Percentiles rank a stretch among this genome's conserved stretches.
Conservation (phyloP, 2,329 filamentous ascomycete genomes). For the Dactylella cylindrospora region DNA sequence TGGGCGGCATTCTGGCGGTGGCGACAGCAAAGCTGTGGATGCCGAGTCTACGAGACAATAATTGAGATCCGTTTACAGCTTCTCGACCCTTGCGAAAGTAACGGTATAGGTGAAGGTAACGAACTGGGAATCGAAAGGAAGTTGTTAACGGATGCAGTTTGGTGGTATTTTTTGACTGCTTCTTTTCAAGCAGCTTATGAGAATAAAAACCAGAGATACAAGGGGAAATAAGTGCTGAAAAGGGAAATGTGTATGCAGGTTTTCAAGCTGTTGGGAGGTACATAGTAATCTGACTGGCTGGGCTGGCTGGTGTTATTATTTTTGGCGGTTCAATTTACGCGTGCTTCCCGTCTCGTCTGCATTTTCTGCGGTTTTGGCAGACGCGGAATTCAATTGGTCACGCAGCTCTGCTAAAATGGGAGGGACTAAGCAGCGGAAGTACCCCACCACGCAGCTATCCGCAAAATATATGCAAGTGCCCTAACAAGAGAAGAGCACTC, state of each 20-base stretch:
- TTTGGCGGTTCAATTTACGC: background rate
- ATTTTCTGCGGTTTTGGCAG: slow-evolving; percentile 31
- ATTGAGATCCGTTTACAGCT: too few relatives aligned
- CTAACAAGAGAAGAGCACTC: too few relatives aligned
- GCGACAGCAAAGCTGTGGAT: background rate
- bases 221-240: slow-evolving; percentile 3
- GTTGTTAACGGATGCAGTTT: slow-evolving; percentile 27
- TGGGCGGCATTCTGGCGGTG: slow-evolving; percentile 41
- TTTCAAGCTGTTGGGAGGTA: background rate
- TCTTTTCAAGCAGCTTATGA: slow-evolving; percentile 4
- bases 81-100: too few relatives aligned
- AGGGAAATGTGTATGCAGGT: background rate
- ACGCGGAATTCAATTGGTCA: slow-evolving; percentile 23
- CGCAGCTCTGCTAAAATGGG: too few relatives aligned
- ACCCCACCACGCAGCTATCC: too few relatives aligned
- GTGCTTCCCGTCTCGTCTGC: slow-evolving; percentile 12
- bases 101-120: slow-evolving; percentile 24
- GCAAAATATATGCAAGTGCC: too few relatives aligned
- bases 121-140: slow-evolving; percentile 11
- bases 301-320: background rate
- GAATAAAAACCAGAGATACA: slow-evolving; percentile 5
- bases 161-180: slow-evolving; percentile 37
- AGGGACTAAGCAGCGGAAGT: too few relatives aligned
- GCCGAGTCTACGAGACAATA: too few relatives aligned
- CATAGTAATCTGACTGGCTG: background rate